Conservation (phyloP, 306 rosid species). For the Corylus avellana region DNA sequence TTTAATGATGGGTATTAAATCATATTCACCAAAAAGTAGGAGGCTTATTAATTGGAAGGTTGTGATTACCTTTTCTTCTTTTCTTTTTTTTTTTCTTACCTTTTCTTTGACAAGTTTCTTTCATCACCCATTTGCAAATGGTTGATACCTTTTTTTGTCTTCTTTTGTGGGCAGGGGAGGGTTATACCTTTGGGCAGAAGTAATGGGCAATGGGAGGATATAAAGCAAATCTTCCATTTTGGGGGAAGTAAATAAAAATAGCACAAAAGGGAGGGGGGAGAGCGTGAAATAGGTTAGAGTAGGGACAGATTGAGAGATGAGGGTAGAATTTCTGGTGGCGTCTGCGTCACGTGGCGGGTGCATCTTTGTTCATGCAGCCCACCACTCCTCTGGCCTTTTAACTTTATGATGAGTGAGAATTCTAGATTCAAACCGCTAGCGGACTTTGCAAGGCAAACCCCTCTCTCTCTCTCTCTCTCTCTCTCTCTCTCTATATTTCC, state of each 20-base stretch:
- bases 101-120: not conserved
- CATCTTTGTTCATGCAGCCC: constrained; percentile 55
- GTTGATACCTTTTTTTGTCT: not conserved
- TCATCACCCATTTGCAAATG: not conserved
- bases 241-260: not conserved
- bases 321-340: constrained; percentile 33
- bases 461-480: not conserved
- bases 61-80: constrained; percentile 2
- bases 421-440: constrained; percentile 31
- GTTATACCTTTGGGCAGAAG: constrained; percentile 28
- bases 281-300: not conserved
- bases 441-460: constrained; percentile 46
- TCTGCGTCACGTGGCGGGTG: constrained; percentile 56
- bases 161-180: not conserved
- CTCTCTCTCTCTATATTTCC: not conserved
- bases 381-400: constrained; percentile 33
- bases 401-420: constrained; percentile 37
- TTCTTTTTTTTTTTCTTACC: not conserved
- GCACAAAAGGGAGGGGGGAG: not conserved
- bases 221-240: not conserved
- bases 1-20: constrained; percentile 8
- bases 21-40: constrained; percentile 1
- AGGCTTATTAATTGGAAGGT: not conserved
- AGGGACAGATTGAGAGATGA: constrained; percentile 17
- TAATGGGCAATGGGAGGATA: constrained; percentile 1